Evolutionary conservation across 805 yeast species (phyloP).

Genomic region (Candida insectalens): DNA sequence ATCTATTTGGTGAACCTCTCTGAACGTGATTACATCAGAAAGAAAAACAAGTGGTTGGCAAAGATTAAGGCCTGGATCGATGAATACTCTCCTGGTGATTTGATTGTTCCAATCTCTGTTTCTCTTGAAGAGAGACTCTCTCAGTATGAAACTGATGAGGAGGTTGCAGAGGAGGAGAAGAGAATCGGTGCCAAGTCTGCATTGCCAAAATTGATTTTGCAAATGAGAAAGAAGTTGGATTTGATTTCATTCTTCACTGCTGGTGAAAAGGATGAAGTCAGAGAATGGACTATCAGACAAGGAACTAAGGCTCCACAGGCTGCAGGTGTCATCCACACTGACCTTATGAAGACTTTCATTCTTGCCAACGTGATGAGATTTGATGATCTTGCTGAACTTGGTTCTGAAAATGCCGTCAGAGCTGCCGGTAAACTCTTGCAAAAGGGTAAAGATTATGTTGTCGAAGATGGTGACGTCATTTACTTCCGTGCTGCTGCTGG

Average conservation of each 20-base stretch:
- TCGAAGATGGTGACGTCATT: slow-evolving; percentile 80
- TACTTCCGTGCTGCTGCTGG: slow-evolving; percentile 67
- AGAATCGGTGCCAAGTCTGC: slow-evolving; percentile 34
- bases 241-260: slow-evolving; percentile 82
- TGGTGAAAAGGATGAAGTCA: slow-evolving; percentile 65
- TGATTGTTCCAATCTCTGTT: slow-evolving; percentile 89
- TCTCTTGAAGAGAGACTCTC: slow-evolving; percentile 88
- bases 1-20: slow-evolving; percentile 67
- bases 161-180: slow-evolving; percentile 26
- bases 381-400: slow-evolving; percentile 44
- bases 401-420: slow-evolving; percentile 42
- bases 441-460: slow-evolving; percentile 69
- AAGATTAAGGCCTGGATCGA: slow-evolving; percentile 58
- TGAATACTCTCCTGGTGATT: slow-evolving; percentile 60
- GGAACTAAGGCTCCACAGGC: slow-evolving; percentile 81
- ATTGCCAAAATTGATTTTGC: slow-evolving; percentile 50
- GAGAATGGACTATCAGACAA: slow-evolving; percentile 80
- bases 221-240: slow-evolving; percentile 59
- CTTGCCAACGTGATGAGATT: slow-evolving; percentile 67
- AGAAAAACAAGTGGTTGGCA: slow-evolving; percentile 39
- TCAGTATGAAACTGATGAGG: slow-evolving; percentile 63
- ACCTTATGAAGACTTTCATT: slow-evolving; percentile 71
- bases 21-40: slow-evolving; percentile 52
- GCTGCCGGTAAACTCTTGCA: slow-evolving; percentile 49
- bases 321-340: slow-evolving; percentile 85